A percentile compares a stretch with the other conserved stretches of the same genome.
Conservation (phyloP, 768 basidiomycete genomes). For the Neoboletus magnificus region DNA sequence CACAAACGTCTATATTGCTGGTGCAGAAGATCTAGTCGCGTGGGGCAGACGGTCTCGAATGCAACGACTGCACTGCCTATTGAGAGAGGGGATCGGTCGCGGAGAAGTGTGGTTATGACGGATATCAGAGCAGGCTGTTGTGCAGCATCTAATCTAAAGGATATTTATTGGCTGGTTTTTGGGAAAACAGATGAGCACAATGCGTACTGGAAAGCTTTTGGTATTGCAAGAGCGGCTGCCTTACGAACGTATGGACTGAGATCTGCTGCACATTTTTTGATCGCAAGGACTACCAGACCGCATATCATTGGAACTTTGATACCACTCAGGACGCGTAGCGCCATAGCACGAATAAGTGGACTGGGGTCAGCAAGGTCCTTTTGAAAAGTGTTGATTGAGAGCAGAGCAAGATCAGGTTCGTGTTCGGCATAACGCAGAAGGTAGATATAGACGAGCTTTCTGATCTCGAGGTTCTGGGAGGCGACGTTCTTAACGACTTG, state of each 20-base stretch:
- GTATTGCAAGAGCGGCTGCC: slow-evolving; percentile 85
- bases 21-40: slow-evolving; percentile 83
- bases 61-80: slow-evolving; percentile 84
- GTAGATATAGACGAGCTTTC: slow-evolving; percentile 98
- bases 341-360: slow-evolving; percentile 95
- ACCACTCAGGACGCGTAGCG: slow-evolving; percentile 86
- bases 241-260: slow-evolving; percentile 94
- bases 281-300: slow-evolving; percentile 78
- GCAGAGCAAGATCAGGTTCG: slow-evolving; percentile 90
- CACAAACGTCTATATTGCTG: slow-evolving; percentile 85
- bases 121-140: slow-evolving; percentile 71
- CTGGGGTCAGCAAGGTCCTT: slow-evolving; percentile 91
- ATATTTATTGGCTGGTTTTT: background rate
- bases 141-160: slow-evolving; percentile 62
- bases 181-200: slow-evolving; percentile 15
- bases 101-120: slow-evolving; percentile 60
- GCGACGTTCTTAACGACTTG: slow-evolving; percentile 98
- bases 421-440: slow-evolving; percentile 89
- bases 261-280: slow-evolving; percentile 91
- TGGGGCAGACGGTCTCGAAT: slow-evolving; percentile 84
- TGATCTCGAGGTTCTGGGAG: slow-evolving; percentile 86
- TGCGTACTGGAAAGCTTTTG: slow-evolving; percentile 75
- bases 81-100: slow-evolving; percentile 80
- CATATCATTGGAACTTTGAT: slow-evolving; percentile 90
- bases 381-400: slow-evolving; percentile 98